Base-by-base conservation (phyloP, 116 monocot genomes). In the Iris pallida region DNA sequence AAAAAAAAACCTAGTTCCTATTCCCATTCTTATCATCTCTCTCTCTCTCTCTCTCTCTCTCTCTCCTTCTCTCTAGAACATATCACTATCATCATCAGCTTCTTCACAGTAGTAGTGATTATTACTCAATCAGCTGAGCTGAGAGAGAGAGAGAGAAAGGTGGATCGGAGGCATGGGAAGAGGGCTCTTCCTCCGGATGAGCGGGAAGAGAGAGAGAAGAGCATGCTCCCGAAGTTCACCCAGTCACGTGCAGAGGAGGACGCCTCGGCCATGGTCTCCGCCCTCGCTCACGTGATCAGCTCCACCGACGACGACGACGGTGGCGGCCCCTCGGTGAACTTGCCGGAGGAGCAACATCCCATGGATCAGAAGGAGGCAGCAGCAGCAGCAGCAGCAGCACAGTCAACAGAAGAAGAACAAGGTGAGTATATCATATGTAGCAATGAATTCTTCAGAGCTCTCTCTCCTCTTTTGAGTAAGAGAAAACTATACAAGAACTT, bases 141-240 rank as follows among this genome's bases (percentile, higher is more conserved):
- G 30, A 30, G 30, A 30, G 30, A 30, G 30, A 30, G 30, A 30
- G 30, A 30, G 30, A 30, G 3, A 1, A 84, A 78, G 64, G 83
- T 87, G 87, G 87, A 89, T 82, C 79, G 20, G 45, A 74, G 84
- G 77, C 84, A 85, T 77, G 82, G 88, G 63, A 89, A 85, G 69
- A 76, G 85, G 64, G 75, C 84, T 63, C 77, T 82, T 61, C 68
- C 77, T 60, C 16, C 76, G 7, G 73, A 64, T n/a, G 62, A 65
- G 17, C 53, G n/a, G 79, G 74, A 85, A 71, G 74, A 77, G 72
- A 73, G 71, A 52, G 75, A 82, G 54, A 77, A 79, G 48, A 64
- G 4, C 20, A 20, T 45, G 6, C 18, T 45, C 63, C 42, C 68
- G 0, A 71, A 55, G 13, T 68, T 63, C 47, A 48, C 75, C 9